These are phyloP conservation scores for Mycosarcoma mackinlayi DNA, from an alignment of 1,284 basidiomycete genomes.

Conservation along the genomic window DNA sequence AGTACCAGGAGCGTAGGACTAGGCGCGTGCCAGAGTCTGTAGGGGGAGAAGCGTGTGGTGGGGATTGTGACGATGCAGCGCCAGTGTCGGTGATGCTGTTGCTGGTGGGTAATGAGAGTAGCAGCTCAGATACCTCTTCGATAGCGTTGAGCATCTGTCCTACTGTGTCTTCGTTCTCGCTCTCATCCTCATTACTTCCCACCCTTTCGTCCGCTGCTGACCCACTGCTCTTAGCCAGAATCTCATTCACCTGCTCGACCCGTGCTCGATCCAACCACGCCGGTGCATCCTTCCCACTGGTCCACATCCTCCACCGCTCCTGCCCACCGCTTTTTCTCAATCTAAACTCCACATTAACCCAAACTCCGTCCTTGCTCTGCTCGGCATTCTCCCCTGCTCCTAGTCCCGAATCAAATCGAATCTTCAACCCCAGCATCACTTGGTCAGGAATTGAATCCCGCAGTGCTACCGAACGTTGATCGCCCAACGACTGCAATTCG, in stretches of 20 bases:
- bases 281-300: slow-evolving; percentile 23
- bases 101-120: slow-evolving; percentile 10
- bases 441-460: slow-evolving; percentile 29
- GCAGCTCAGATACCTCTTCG: slow-evolving; percentile 27
- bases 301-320: slow-evolving; percentile 17
- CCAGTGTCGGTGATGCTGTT: neutral
- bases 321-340: slow-evolving; percentile 7
- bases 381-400: too few relatives aligned
- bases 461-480: slow-evolving; percentile 1
- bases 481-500: slow-evolving; percentile 23
- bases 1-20: slow-evolving; percentile 53
- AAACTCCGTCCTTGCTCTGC: slow-evolving; percentile 15
- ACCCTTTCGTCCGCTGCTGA: too few relatives aligned
- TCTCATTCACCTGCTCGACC: slow-evolving; percentile 24
- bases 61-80: neutral
- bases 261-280: slow-evolving; percentile 22
- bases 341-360: slow-evolving; percentile 24
- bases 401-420: slow-evolving; percentile 20
- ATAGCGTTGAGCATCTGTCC: slow-evolving; percentile 4
- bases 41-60: neutral
- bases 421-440: slow-evolving; percentile 29
- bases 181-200: neutral
- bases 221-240: neutral
- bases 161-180: slow-evolving; percentile 22
- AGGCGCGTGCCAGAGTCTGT: neutral